Evolutionary conservation across 495 filamentous ascomycete genomes (phyloP).

Genomic region (Podospora appendiculata): DNA sequence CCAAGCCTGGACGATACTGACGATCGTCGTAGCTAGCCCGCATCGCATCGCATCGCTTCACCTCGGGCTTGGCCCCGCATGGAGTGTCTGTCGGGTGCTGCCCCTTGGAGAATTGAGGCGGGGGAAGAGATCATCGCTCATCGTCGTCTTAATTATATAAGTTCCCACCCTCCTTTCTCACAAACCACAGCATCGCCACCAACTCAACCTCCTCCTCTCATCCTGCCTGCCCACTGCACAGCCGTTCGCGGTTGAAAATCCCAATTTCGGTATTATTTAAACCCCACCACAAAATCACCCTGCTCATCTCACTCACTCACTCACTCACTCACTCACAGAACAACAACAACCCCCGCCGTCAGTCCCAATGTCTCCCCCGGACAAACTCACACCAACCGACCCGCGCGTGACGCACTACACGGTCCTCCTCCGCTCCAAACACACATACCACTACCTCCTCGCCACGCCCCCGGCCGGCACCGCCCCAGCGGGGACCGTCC

Average conservation of each 20-base stretch:
- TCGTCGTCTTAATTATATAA: background rate
- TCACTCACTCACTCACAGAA: background rate
- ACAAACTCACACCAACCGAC: constrained; percentile 60
- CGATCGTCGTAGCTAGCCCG: no score
- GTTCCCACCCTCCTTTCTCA: background rate
- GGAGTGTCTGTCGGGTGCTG: background rate
- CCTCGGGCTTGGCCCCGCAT: background rate
- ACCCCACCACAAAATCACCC: background rate
- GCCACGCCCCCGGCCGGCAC: constrained; percentile 48
- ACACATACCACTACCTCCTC: constrained; percentile 64
- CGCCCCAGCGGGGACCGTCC: constrained; percentile 48
- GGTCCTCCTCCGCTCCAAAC: constrained; percentile 45
- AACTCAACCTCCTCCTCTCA: background rate
- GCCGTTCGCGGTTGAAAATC: no score
- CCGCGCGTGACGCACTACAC: constrained; percentile 54
- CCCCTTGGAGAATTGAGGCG: background rate
- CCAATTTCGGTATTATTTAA: no score
- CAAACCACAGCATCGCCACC: background rate
- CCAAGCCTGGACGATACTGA: no score
- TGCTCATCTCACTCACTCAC: no score
- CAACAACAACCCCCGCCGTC: no score
- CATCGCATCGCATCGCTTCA: background rate
- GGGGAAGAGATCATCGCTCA: no score
- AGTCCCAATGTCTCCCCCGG: constrained; percentile 7
- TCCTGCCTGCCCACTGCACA: no score